phyloP scores from a whole-genome alignment of 2,329 filamentous ascomycete genomes.

The Sordariomycetes sp. region DNA sequence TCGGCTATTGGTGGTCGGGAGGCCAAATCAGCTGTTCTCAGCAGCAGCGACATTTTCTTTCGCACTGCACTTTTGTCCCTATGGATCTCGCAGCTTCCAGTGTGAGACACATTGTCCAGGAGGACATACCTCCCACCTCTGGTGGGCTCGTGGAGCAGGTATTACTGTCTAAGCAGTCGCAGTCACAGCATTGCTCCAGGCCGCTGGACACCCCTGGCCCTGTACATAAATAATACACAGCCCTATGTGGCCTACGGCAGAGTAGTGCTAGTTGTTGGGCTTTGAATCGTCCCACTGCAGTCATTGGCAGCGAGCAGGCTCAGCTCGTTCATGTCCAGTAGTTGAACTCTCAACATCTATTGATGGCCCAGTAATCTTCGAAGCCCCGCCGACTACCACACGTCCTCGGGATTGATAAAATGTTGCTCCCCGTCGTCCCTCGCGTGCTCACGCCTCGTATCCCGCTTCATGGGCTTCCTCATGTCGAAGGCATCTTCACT shows the following conservation, averaged over 20 bases:
- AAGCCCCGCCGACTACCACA: slow-evolving; percentile 49
- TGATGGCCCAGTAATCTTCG: not conserved
- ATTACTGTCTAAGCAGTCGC: no score
- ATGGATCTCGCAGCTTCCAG: no score
- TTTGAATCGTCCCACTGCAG: not conserved
- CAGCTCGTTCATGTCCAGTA: not conserved
- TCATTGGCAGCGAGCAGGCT: not conserved
- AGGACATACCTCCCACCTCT: no score
- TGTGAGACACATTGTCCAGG: no score
- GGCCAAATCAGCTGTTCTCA: not conserved
- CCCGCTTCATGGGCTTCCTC: slow-evolving; percentile 80
- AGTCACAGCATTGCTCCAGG: no score
- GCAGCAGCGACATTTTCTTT: not conserved
- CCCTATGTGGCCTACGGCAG: no score
- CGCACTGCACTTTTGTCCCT: not conserved
- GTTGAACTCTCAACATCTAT: not conserved
- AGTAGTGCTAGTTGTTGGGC: no score
- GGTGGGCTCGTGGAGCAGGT: no score
- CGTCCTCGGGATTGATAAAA: slow-evolving; percentile 71
- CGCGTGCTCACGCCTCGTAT: slow-evolving; percentile 65
- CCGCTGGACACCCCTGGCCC: no score
- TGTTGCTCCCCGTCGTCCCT: slow-evolving; percentile 71
- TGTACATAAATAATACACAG: no score
- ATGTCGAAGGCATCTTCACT: slow-evolving; percentile 93
- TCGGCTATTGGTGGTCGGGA: not conserved